Evolutionary conservation across 2,329 filamentous ascomycete genomes (phyloP).

Genomic region (Aspergillus carbonarius): DNA sequence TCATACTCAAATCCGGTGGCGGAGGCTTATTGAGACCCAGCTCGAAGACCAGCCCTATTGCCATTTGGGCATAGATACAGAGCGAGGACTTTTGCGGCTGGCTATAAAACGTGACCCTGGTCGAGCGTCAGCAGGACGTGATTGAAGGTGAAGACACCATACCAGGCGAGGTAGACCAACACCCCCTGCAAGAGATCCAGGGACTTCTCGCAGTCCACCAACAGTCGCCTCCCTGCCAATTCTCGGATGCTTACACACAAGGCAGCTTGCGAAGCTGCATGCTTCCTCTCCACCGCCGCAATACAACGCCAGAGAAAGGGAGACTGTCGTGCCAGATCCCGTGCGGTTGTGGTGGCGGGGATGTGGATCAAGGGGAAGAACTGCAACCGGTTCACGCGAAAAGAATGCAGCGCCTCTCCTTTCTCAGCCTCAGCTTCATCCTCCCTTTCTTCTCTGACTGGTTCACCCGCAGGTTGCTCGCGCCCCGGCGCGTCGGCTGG

Average conservation of each 20-base stretch:
- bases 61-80: conserved; percentile 15
- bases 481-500: too few relatives aligned
- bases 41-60: conserved; percentile 7
- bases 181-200: conserved; percentile 13
- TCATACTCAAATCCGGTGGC: background rate
- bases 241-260: conserved; percentile 5
- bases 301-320: conserved; percentile 15
- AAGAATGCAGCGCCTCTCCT: conserved; percentile 5
- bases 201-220: conserved; percentile 9
- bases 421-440: background rate
- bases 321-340: conserved; percentile 1
- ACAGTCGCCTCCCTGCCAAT: conserved; percentile 1
- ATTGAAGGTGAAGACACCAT: background rate
- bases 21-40: conserved; percentile 9
- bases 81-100: conserved; percentile 11
- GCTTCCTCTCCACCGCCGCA: conserved; percentile 2
- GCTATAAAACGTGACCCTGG: conserved; percentile 10
- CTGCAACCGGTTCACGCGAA: conserved; percentile 4
- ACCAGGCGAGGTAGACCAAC: conserved; percentile 15
- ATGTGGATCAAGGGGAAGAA: conserved; percentile 12
- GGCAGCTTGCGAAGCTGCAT: background rate
- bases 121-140: background rate
- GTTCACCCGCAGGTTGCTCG: too few relatives aligned
- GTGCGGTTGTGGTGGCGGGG: background rate
- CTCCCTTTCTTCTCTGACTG: too few relatives aligned